phyloP scores from a whole-genome alignment of 148 eudicot species.

The Vaccinium macrocarpon region DNA sequence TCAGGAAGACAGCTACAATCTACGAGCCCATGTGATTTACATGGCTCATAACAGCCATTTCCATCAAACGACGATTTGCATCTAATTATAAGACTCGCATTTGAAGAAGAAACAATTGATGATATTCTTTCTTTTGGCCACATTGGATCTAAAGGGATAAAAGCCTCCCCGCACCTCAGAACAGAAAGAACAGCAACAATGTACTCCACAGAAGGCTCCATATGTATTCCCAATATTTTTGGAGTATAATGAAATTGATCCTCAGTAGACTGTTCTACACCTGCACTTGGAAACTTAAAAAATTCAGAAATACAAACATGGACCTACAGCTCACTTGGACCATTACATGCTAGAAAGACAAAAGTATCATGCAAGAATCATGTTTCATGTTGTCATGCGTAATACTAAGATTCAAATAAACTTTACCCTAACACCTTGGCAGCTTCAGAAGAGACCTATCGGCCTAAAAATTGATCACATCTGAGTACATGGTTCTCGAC shows the following conservation, averaged over 20 bases:
- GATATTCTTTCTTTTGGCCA: constrained; percentile 80
- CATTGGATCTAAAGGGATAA: constrained; percentile 72
- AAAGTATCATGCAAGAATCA: not conserved
- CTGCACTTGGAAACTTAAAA: constrained; percentile 4
- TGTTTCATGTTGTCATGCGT: not conserved
- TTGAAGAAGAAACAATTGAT: constrained; percentile 54
- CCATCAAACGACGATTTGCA: constrained; percentile 30
- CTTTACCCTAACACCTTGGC: not conserved
- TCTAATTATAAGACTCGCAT: constrained; percentile 60
- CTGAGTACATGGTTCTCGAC: not conserved
- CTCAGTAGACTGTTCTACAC: constrained; percentile 14
- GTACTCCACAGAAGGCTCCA: constrained; percentile 80
- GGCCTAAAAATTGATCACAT: not conserved
- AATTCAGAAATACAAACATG: constrained; percentile 16
- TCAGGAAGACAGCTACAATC: constrained; percentile 39
- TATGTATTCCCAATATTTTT: constrained; percentile 57
- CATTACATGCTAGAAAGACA: constrained; percentile 14
- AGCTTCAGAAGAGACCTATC: not conserved
- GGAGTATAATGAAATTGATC: constrained; percentile 24
- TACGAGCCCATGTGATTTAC: constrained; percentile 45
- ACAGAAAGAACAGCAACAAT: constrained; percentile 69
- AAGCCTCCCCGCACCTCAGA: constrained; percentile 72
- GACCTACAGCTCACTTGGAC: constrained; percentile 8
- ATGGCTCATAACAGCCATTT: constrained; percentile 32
- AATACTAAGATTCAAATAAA: not conserved